Evolutionary conservation across 1,284 basidiomycete genomes (phyloP), one percentile per base, ranked within the genome.

Genomic region (Marasmius fiardii): DNA sequence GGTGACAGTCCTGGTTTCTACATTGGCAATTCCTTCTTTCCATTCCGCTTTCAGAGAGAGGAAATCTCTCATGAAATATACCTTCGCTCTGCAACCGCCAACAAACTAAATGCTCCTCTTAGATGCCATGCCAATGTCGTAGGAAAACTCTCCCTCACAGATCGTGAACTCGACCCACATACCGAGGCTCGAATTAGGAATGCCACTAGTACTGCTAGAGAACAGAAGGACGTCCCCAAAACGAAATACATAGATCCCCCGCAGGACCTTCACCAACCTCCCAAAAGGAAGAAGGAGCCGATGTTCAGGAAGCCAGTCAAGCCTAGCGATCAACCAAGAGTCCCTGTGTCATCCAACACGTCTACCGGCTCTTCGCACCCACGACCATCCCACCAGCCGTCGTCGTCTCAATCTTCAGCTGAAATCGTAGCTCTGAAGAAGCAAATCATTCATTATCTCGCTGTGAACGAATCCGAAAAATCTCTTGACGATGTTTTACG

Each of bases 51-150:
- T 4, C 67, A 70, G 51, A 72, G 73, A 54, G 88, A 89, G 67
- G 74, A 73, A 58, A 66, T 74, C 0, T 72, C 78, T 11, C 85
- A 89, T 62, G 89, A 91, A 61, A 76, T 91, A 43, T 91, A 88
- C 68, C 76, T 90, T 18, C 80, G 86, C 12, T 72, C 80, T 14
- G 72, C 81, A 34, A 76, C 79, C n/a, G 71, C 78, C 5, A 69
- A 74, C 33, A 83, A 82, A 67, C 81, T 79, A 28, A 80, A 74
- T 61, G 78, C 80, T 0, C 82, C 86, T 1, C 78, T 91, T 60
- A 88, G 85, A 65, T 79, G 85, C n/a, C 80, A 84, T 61, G 88
- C 86, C 56, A 83, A 82, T 61, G 80, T 91, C 43, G 74, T 80
- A 16, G 86, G 86, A 39, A 89, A 85, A 66, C 80, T 88, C 64